phyloP scores from a whole-genome alignment of 2,329 filamentous ascomycete species.

The Chaetomium sp. region DNA sequence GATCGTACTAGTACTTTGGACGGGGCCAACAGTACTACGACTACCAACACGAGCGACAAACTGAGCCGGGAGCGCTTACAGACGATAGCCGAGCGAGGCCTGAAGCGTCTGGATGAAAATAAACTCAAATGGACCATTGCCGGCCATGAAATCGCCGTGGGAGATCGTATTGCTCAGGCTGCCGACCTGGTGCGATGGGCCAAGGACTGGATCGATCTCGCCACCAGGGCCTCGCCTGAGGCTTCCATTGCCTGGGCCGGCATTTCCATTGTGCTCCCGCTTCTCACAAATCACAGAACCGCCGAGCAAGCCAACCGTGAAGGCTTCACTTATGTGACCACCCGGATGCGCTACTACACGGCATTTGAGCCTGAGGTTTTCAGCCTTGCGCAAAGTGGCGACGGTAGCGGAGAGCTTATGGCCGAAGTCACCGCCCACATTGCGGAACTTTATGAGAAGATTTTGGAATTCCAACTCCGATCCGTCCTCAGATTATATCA shows the following conservation, averaged over 20 bases:
- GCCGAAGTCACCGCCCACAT: constrained; percentile 17
- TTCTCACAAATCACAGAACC: constrained; percentile 28
- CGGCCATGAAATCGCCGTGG: neutral
- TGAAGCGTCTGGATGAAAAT: constrained; percentile 14
- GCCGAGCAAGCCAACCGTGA: constrained; percentile 27
- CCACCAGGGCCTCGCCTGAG: constrained; percentile 27
- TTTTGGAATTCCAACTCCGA: constrained; percentile 32
- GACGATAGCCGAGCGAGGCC: neutral
- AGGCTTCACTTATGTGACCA: constrained; percentile 31
- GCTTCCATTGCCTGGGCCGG: constrained; percentile 31
- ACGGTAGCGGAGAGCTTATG: constrained; percentile 6
- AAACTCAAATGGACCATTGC: constrained; percentile 4
- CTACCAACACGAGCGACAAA: neutral
- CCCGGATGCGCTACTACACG: constrained; percentile 29
- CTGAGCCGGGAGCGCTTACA: constrained; percentile 15
- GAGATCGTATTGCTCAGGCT: constrained; percentile 22
- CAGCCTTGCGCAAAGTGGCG: neutral
- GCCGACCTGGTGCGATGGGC: constrained; percentile 18
- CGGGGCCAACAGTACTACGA: neutral
- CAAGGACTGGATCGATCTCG: constrained; percentile 24
- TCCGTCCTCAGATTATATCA: constrained; percentile 30
- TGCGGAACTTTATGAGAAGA: constrained; percentile 27
- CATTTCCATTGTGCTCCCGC: constrained; percentile 32
- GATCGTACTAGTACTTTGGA: neutral
- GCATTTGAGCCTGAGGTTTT: constrained; percentile 24